These are phyloP conservation scores for Asterochloris sp. DNA, from an alignment of 139 green algal species.

Conservation along the genomic window DNA sequence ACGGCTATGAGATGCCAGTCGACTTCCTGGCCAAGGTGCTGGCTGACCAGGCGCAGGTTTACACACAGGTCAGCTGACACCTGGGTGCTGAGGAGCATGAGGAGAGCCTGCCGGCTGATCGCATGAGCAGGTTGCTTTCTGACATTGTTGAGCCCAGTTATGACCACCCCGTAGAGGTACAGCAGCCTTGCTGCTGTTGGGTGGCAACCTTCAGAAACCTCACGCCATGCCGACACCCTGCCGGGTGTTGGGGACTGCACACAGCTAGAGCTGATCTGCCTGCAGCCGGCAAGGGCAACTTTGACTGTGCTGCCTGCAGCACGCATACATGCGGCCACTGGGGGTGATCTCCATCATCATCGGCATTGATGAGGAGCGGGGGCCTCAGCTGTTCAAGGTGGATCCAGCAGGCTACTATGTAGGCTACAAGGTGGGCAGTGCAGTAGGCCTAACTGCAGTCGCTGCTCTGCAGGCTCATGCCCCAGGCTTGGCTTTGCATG, in stretches of 20 bases:
- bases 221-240: background rate
- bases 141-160: background rate
- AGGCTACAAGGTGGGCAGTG: conserved; percentile 85
- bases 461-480: background rate
- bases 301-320: conserved; percentile 44
- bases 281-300: background rate
- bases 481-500: too few relatives aligned
- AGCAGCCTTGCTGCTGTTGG: background rate
- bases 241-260: background rate
- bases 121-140: background rate
- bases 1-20: conserved; percentile 95
- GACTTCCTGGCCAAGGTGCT: conserved; percentile 88
- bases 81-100: too few relatives aligned
- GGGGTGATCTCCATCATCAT: conserved; percentile 87
- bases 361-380: conserved; percentile 92
- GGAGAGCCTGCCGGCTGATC: too few relatives aligned
- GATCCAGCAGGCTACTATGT: conserved; percentile 98
- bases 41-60: conserved; percentile 96
- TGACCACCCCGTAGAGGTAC: too few relatives aligned
- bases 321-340: conserved; percentile 89
- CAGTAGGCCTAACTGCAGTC: background rate
- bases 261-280: background rate
- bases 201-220: background rate
- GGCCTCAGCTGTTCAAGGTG: conserved; percentile 95
- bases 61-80: conserved; percentile 79